A percentile compares a stretch with the other conserved stretches of the same genome.
Conservation (phyloP, 1,284 basidiomycete species). For the Puccinia novopanici region DNA sequence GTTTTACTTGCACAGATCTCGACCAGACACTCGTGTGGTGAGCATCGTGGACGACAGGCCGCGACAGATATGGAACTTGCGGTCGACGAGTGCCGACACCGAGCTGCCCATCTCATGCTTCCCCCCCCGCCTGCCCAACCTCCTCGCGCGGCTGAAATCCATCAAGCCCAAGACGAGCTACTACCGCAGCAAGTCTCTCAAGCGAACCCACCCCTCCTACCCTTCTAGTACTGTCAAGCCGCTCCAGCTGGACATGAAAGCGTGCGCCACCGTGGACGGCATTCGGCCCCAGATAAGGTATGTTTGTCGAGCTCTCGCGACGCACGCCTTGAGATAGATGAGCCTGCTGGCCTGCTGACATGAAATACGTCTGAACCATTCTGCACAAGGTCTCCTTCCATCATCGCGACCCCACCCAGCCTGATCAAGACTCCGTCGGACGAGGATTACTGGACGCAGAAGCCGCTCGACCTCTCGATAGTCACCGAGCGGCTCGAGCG, state of each 20-base stretch:
- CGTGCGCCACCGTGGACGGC: not conserved
- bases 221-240: not conserved
- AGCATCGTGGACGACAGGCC: slow-evolving; percentile 9
- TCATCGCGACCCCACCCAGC: slow-evolving; percentile 8
- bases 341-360: too few relatives aligned
- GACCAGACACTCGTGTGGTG: not conserved
- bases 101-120: not conserved
- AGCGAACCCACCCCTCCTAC: not conserved
- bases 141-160: not conserved
- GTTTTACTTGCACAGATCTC: not conserved
- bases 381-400: slow-evolving; percentile 30
- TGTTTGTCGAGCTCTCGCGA: too few relatives aligned
- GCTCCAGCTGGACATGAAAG: not conserved
- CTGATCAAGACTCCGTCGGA: not conserved
- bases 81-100: not conserved
- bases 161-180: not conserved
- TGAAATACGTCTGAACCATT: too few relatives aligned
- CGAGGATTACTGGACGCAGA: not conserved
- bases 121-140: not conserved
- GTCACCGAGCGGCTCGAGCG: slow-evolving; percentile 20
- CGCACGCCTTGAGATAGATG: not conserved
- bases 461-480: not conserved
- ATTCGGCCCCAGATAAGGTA: not conserved
- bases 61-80: not conserved
- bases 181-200: not conserved